phyloP scores from a whole-genome alignment of 441 rosid genomes.

The Cnidoscolus chayamansa region DNA sequence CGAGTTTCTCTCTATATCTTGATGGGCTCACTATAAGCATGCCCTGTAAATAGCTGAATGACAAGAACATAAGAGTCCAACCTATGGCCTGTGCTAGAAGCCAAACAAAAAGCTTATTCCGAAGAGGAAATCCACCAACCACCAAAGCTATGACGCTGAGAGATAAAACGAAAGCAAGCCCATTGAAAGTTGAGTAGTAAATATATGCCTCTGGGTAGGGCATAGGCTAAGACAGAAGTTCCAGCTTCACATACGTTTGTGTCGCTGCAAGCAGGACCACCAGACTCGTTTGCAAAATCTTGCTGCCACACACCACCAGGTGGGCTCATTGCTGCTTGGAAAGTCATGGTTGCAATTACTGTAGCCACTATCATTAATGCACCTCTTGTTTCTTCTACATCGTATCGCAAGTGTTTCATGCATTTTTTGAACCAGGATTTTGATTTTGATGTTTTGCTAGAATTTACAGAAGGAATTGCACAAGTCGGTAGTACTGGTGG shows the following conservation, averaged over 20 bases:
- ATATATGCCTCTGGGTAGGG: neutral
- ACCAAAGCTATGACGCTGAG: neutral
- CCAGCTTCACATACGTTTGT: conserved; percentile 27
- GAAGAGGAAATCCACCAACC: conserved; percentile 10
- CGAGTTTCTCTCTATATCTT: no score
- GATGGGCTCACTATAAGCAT: no score
- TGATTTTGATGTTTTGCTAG: neutral
- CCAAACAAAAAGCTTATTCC: neutral
- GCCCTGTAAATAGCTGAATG: no score
- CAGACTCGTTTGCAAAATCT: neutral
- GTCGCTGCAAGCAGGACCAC: neutral
- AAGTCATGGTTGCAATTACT: conserved; percentile 30
- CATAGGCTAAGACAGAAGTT: conserved; percentile 24
- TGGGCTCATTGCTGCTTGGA: conserved; percentile 26
- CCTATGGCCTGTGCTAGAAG: no score
- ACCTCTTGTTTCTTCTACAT: conserved; percentile 7
- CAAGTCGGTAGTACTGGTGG: no score
- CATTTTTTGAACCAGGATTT: neutral
- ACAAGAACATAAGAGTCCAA: no score
- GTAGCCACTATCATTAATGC: conserved; percentile 30
- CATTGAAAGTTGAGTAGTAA: neutral
- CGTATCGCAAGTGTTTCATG: neutral
- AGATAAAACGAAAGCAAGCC: neutral
- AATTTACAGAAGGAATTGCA: neutral
- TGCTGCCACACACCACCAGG: conserved; percentile 37